Evolutionary conservation across 2,329 filamentous ascomycete genomes (phyloP).

Genomic region (Aciculosporium take): DNA sequence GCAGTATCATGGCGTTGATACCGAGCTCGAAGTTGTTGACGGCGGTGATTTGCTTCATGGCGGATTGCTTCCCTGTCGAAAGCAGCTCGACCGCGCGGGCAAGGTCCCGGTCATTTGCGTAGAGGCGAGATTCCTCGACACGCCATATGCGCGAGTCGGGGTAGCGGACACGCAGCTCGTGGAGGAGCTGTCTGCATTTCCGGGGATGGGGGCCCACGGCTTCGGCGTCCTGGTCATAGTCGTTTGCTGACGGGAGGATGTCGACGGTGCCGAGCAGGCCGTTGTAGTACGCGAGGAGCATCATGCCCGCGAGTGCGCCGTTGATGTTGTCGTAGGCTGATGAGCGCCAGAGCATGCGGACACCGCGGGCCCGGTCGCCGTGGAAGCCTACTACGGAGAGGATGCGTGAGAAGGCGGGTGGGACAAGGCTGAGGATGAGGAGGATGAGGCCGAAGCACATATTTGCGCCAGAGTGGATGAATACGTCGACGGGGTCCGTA

Average conservation of each 20-base stretch:
- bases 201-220: constrained; percentile 58
- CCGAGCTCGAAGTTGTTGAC: constrained; percentile 76
- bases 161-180: constrained; percentile 61
- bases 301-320: constrained; percentile 74
- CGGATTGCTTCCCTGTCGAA: constrained; percentile 42
- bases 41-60: constrained; percentile 78
- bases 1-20: constrained; percentile 62
- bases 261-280: constrained; percentile 75
- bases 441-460: constrained; percentile 82
- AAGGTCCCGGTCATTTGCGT: constrained; percentile 52
- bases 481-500: constrained; percentile 65
- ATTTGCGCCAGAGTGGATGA: constrained; percentile 77
- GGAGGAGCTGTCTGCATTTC: constrained; percentile 52
- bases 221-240: constrained; percentile 40
- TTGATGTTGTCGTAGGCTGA: constrained; percentile 79
- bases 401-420: constrained; percentile 76
- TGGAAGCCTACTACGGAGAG: constrained; percentile 82
- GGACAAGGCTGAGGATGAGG: constrained; percentile 81
- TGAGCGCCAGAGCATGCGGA: constrained; percentile 81
- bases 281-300: constrained; percentile 78
- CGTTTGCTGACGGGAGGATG: constrained; percentile 53
- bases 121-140: constrained; percentile 72
- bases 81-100: constrained; percentile 54
- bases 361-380: constrained; percentile 70
- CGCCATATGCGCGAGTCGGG: constrained; percentile 76